Base-by-base conservation (phyloP, 2,329 filamentous ascomycete genomes). In the Pseudodiploospora longispora region DNA sequence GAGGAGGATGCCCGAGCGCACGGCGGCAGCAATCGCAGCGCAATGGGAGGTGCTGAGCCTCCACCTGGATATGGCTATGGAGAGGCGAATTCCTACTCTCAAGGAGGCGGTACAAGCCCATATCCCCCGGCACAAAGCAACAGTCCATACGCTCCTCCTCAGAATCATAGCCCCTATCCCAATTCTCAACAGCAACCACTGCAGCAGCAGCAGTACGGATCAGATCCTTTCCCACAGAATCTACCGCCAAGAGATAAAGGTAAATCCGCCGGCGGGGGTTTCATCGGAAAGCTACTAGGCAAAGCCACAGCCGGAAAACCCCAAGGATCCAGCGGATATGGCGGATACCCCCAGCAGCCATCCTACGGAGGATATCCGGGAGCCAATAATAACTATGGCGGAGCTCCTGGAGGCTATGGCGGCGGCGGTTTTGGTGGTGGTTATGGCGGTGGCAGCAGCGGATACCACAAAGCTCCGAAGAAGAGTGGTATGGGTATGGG, bases 1-100 rank as follows among this genome's bases (percentile, higher is more conserved):
- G 86, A 95, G 63, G 89, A 95, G 63, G 76, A 95, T 51, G 78
- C 80, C 5, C 76, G 79, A 37, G 74, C 72, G 10, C 59, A 60
- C 50, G 52, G 42, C 41, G 54, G 59, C 46, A 19, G 19, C 19
- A 19, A 19, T 19, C 55, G 54, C 41, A 36, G 42, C 27, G 42
- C 12, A 2, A 12, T 27, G 6, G 49, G 41, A 27, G 52, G 53
- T 39, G 57, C 54, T 10, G 58, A 61, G 39, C 51, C 58, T 29
- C 59, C 64, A 6, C 59, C 66, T 6, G 47, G 40, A 28, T 43
- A 47, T 30, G 33, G 59, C 6, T 65, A 64, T 46, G 49, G 50
- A 44, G 57, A 52, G 27, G 48, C 46, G 33, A 45, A 46, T 52
- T 61, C 46, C 10, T 68, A 55, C 34, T 44, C 52, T n/a, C 57